Evolutionary conservation across 2,329 filamentous ascomycete genomes (phyloP).

Genomic region (Ampelomyces quisqualis): DNA sequence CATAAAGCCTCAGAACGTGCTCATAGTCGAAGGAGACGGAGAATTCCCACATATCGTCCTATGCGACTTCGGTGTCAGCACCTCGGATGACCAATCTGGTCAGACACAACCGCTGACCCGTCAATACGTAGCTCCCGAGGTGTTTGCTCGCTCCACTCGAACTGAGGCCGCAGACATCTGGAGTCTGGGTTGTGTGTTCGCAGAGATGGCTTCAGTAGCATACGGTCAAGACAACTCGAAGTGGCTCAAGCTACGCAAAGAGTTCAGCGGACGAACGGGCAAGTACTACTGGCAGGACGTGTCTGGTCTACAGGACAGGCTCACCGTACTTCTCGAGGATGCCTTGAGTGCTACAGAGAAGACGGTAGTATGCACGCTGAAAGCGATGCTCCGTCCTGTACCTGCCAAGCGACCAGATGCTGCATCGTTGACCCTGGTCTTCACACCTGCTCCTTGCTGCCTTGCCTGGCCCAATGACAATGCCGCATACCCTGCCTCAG

Average conservation of each 20-base stretch:
- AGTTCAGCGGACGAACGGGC: slow-evolving; percentile 32
- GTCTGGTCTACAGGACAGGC: slow-evolving; percentile 27
- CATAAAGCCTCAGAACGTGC: slow-evolving; percentile 44
- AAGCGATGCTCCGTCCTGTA: slow-evolving; percentile 34
- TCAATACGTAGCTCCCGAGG: slow-evolving; percentile 42
- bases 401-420: slow-evolving; percentile 36
- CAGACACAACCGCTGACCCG: slow-evolving; percentile 33
- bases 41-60: slow-evolving; percentile 40
- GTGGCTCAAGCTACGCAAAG: slow-evolving; percentile 31
- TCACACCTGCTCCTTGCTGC: slow-evolving; percentile 42
- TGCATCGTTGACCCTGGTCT: slow-evolving; percentile 32
- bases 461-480: slow-evolving; percentile 41
- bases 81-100: slow-evolving; percentile 22
- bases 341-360: slow-evolving; percentile 22
- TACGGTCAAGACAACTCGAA: slow-evolving; percentile 24
- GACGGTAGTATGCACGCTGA: slow-evolving; percentile 30
- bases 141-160: slow-evolving; percentile 29
- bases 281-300: slow-evolving; percentile 43
- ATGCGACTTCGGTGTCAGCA: slow-evolving; percentile 42
- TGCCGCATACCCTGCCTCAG: slow-evolving; percentile 34
- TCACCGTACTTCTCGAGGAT: slow-evolving; percentile 25
- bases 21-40: slow-evolving; percentile 34
- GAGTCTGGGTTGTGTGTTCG: slow-evolving; percentile 93
- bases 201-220: slow-evolving; percentile 74
- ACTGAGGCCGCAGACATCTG: slow-evolving; percentile 69